phyloP scores from a whole-genome alignment of 495 filamentous ascomycete species.

The Immersiella caudata region DNA sequence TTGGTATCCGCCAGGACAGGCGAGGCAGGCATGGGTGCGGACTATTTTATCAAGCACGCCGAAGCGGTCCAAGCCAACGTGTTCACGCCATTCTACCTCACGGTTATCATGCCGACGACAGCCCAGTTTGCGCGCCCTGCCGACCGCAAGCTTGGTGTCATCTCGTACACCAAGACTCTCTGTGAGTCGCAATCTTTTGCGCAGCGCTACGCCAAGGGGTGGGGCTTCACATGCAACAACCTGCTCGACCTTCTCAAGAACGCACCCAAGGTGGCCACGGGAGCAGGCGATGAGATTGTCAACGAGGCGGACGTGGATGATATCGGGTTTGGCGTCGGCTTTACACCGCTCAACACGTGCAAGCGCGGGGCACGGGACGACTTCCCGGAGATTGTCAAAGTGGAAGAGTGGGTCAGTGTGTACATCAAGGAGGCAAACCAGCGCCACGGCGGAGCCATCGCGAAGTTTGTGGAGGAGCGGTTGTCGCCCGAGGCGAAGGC shows the following conservation, averaged over 20 bases:
- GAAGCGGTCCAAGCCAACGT: slow-evolving; percentile 80
- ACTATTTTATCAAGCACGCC: slow-evolving; percentile 80
- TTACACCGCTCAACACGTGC: slow-evolving; percentile 88
- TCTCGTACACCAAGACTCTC: slow-evolving; percentile 88
- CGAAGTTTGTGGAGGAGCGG: slow-evolving; percentile 41
- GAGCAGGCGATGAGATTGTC: slow-evolving; percentile 70
- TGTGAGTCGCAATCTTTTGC: slow-evolving; percentile 81
- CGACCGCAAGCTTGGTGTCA: slow-evolving; percentile 91
- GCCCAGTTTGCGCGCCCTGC: slow-evolving; percentile 80
- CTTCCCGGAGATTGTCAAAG: slow-evolving; percentile 79
- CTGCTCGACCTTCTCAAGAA: slow-evolving; percentile 87
- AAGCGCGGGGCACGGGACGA: slow-evolving; percentile 68
- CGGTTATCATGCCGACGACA: slow-evolving; percentile 83
- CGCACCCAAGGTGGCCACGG: slow-evolving; percentile 67
- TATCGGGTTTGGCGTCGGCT: slow-evolving; percentile 89
- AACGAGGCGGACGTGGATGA: slow-evolving; percentile 90
- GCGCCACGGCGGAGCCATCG: slow-evolving; percentile 45
- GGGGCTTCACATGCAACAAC: slow-evolving; percentile 82
- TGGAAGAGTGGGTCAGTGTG: slow-evolving; percentile 76
- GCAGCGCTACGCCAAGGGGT: slow-evolving; percentile 76
- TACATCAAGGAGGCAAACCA: slow-evolving; percentile 62
- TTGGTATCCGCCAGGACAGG: slow-evolving; percentile 76
- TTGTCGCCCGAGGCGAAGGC: slow-evolving; percentile 44
- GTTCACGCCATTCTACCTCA: slow-evolving; percentile 81
- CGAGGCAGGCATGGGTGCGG: slow-evolving; percentile 74